Base-by-base conservation (phyloP, 1,139 yeast genomes). In the Suhomyces guaymorum region DNA sequence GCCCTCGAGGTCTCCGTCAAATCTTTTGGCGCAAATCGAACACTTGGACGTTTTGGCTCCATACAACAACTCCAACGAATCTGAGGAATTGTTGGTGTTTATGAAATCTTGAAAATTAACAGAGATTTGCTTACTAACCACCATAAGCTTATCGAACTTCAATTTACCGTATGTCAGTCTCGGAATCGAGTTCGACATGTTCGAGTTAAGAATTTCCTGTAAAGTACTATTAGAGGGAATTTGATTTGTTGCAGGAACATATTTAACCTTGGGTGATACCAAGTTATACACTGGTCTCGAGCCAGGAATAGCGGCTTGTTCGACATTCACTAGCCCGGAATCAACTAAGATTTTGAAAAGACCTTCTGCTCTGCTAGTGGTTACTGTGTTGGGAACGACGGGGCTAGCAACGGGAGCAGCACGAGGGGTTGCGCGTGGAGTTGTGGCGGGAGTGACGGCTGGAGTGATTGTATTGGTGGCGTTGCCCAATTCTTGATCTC, bases 21-120 rank as follows among this genome's bases (percentile, higher is more conserved):
- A 94, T 43, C 99, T 68, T 54, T 86, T 87, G 20, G 97, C 95
- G 63, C 98, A 94, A 13, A 83, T 80, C 12, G 86, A 77, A 65
- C 98, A 94, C 58, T 88, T 92, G 42, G 85, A 76, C 5, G 95
- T 80, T 52, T 83, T 78, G 15, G 72, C 63, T 3, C 71, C 76
- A 52, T 82, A 82, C 15, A 88, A 61, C 21, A 78, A 57, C 22
- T 62, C 29, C 28, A 48, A 34, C 9, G 41, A 33, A 7, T 33
- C 43, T 6, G 39, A 20, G 6, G 50, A 46, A 7, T 32, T 40
- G 32, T 46, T 45, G 16, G 43, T 39, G 27, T 60, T 59, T 17
- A 77, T 52, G 38, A 73, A 72, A 13, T 50, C 46, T 46, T 75
- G 80, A 24, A 66, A 47, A 26, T 52, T 41, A n/a, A 26, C 26